These are phyloP conservation scores for Anthracocystis setariae DNA, from an alignment of 1,284 basidiomycete genomes.

Conservation along the genomic window DNA sequence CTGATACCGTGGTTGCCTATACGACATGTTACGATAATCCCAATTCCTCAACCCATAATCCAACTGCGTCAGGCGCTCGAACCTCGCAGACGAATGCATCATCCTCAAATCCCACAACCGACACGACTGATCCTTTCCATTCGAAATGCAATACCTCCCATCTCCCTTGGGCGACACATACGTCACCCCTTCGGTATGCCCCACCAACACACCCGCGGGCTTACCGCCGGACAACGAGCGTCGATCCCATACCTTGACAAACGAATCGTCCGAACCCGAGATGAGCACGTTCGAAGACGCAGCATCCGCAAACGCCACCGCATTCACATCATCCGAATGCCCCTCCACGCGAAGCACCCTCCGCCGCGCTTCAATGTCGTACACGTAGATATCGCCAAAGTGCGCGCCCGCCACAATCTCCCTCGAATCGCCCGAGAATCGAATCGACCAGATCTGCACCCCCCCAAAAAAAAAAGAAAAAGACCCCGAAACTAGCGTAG, in stretches of 20 bases:
- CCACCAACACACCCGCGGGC: slow-evolving; percentile 89
- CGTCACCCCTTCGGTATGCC: slow-evolving; percentile 80
- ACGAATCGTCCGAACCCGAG: slow-evolving; percentile 91
- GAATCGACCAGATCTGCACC: slow-evolving; percentile 87
- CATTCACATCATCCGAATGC: slow-evolving; percentile 91
- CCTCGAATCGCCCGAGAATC: slow-evolving; percentile 93
- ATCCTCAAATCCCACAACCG: slow-evolving; percentile 94
- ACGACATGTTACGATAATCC: slow-evolving; percentile 78
- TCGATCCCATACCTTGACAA: slow-evolving; percentile 94
- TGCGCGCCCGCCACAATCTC: slow-evolving; percentile 78
- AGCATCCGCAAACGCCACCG: slow-evolving; percentile 90
- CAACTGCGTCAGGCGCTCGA: slow-evolving; percentile 72
- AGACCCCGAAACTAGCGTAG: too few relatives aligned
- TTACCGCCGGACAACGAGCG: slow-evolving; percentile 81
- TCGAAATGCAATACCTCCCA: slow-evolving; percentile 94
- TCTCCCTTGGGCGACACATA: slow-evolving; percentile 74
- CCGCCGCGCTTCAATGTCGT: slow-evolving; percentile 81
- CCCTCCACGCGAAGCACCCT: slow-evolving; percentile 84
- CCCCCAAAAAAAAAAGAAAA: too few relatives aligned
- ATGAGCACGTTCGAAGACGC: slow-evolving; percentile 91
- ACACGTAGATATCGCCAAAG: slow-evolving; percentile 80
- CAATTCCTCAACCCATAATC: slow-evolving; percentile 76
- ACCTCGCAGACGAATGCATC: slow-evolving; percentile 82
- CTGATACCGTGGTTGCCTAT: slow-evolving; percentile 72
- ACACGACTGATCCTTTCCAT: slow-evolving; percentile 93